Percentiles rank a stretch among this genome's conserved stretches.
phyloP scores from a whole-genome alignment of 2,329 filamentous ascomycete genomes.

The Penicillium sp. region DNA sequence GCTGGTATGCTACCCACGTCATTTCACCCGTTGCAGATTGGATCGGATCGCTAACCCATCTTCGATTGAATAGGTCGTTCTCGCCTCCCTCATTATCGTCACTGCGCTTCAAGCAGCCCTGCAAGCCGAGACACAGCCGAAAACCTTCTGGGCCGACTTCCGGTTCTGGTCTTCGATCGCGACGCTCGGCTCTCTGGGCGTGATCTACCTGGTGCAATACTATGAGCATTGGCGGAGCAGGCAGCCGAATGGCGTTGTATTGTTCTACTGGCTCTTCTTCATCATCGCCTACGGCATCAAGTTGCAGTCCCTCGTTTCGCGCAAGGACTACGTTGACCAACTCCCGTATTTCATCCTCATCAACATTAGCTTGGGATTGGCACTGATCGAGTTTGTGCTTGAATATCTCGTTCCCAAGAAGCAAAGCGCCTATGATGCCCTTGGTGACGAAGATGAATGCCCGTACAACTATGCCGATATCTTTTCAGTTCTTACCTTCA shows the following conservation, averaged over 20 bases:
- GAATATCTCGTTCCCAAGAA: constrained; percentile 88
- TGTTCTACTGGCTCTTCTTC: constrained; percentile 91
- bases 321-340: constrained; percentile 65
- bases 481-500: constrained; percentile 90
- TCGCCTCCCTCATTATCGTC: constrained; percentile 66
- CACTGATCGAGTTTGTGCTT: constrained; percentile 67
- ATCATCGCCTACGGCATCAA: constrained; percentile 77
- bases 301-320: constrained; percentile 78
- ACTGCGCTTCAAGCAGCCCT: constrained; percentile 70
- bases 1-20: constrained; percentile 58
- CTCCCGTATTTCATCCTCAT: constrained; percentile 76
- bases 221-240: constrained; percentile 79
- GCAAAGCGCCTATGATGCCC: constrained; percentile 64
- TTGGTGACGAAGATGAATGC: constrained; percentile 66
- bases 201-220: constrained; percentile 80
- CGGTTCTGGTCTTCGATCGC: constrained; percentile 77
- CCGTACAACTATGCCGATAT: constrained; percentile 85
- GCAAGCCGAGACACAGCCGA: constrained; percentile 68
- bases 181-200: constrained; percentile 67
- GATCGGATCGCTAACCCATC: not conserved
- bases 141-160: constrained; percentile 76
- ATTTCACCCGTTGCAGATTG: not conserved
- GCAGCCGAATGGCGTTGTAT: constrained; percentile 79
- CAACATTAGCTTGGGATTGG: constrained; percentile 67
- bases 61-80: constrained; percentile 52